A percentile compares a stretch with the other conserved stretches of the same genome.
phyloP scores from a whole-genome alignment of 208 protist genomes.

The Leishmania amazonensis region DNA sequence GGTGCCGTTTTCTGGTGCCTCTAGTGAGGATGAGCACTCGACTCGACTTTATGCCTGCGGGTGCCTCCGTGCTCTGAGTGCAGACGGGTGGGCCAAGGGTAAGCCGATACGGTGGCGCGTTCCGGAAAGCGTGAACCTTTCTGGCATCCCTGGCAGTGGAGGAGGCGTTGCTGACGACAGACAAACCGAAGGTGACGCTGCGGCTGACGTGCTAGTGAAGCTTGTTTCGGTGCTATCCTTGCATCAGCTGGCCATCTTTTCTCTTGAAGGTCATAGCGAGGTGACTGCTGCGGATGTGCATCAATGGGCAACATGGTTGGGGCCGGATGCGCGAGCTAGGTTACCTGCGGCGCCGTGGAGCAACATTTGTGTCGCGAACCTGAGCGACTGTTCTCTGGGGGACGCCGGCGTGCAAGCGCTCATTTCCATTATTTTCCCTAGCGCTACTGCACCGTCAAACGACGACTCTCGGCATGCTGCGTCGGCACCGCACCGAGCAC shows the following conservation, averaged over 20 bases:
- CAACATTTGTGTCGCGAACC: conserved; percentile 5
- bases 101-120: background rate
- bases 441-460: background rate
- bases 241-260: background rate
- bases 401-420: conserved; percentile 24
- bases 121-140: background rate
- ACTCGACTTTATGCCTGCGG: background rate
- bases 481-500: background rate
- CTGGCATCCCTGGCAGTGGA: background rate
- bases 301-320: background rate
- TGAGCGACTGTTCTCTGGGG: conserved; percentile 18
- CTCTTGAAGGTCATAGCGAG: conserved; percentile 6
- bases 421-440: conserved; percentile 6
- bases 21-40: background rate
- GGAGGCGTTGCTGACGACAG: background rate
- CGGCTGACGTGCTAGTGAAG: background rate
- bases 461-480: background rate
- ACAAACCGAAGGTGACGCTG: background rate
- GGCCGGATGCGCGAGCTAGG: no score
- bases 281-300: background rate
- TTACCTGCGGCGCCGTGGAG: background rate
- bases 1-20: background rate
- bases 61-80: background rate
- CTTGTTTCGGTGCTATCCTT: background rate
- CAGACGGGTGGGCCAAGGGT: background rate